A percentile compares a stretch with the other conserved stretches of the same genome.
Conservation (phyloP, 2,329 filamentous ascomycete genomes). For the Diplodia intermedia region DNA sequence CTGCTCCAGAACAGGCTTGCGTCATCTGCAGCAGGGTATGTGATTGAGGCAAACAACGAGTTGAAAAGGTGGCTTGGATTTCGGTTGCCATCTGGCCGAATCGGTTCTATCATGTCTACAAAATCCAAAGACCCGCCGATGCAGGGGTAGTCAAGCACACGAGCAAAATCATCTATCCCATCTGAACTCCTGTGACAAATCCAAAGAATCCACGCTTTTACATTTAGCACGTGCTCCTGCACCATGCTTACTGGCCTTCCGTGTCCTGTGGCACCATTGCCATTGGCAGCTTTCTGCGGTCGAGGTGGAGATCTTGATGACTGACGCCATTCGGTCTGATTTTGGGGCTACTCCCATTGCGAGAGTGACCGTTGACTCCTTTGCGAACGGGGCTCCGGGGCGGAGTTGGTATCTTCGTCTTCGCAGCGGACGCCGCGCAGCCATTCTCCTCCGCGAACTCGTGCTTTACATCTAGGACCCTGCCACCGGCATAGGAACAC, state of each 20-base stretch:
- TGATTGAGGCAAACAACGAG: neutral
- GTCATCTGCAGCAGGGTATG: neutral
- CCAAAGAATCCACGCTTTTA: slow-evolving; percentile 5
- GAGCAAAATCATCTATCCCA: slow-evolving; percentile 9
- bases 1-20: neutral
- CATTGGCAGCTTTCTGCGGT: slow-evolving; percentile 47
- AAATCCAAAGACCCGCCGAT: neutral
- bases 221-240: neutral
- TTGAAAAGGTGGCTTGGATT: neutral
- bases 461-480: slow-evolving; percentile 49
- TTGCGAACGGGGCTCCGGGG: slow-evolving; percentile 25
- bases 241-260: slow-evolving; percentile 35
- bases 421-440: slow-evolving; percentile 34
- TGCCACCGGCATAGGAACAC: slow-evolving; percentile 63
- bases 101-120: slow-evolving; percentile 8
- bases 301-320: slow-evolving; percentile 49
- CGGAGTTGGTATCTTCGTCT: slow-evolving; percentile 28
- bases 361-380: slow-evolving; percentile 27
- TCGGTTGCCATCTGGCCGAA: neutral
- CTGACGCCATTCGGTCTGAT: slow-evolving; percentile 42
- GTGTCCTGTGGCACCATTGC: slow-evolving; percentile 31
- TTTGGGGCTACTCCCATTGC: slow-evolving; percentile 35
- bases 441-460: slow-evolving; percentile 38
- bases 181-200: neutral
- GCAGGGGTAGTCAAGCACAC: neutral